Evolutionary conservation across 805 yeast species (phyloP), one percentile per base, ranked within the genome.

Genomic region (Myxozyma lipomycoides): DNA sequence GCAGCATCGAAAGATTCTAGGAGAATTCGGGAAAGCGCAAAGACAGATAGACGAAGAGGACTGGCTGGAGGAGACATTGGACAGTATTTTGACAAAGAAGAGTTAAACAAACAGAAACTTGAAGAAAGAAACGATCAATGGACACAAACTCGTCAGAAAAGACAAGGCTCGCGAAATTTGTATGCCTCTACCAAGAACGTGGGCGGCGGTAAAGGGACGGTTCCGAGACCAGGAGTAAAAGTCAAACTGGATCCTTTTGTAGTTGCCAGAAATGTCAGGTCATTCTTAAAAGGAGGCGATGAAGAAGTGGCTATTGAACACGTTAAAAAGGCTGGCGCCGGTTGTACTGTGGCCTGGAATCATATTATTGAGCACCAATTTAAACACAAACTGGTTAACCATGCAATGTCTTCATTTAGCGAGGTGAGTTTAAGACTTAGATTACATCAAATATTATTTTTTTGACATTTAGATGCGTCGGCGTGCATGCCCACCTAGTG

Each of bases 311-410:
- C 43, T 18, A 10, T 40, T n/a, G 32, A 15, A 6, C 6, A 7
- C 6, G 43, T 17, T n/a, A 40, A 10, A n/a, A n/a, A 23, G 21
- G 43, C 6, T 12, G 12, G 12, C 7, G 18, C n/a, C 10, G 18
- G 18, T 7, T 19, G 46, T 3, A 43, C 55, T 12, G 55, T 50
- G n/a, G 54, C 51, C 1, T 55, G 59, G 59, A 55, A 55, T 23
- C 23, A 37, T 42, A 38, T 55, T 17, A 47, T 55, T 22, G 30
- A 30, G 3, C 30, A 43, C 21, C 23, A 22, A 26, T 25, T 55
- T 40, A 34, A 35, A 6, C 28, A 48, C 15, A 34, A 28, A 2
- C 34, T 37, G 30, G 50, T 48, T 24, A 37, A 36, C 6, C 21
- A 38, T 2, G 55, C 58, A 6, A 15, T 53, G 12, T 5, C 24